These are phyloP conservation scores for Puccinia hordei DNA, from an alignment of 1,284 basidiomycete species.

Conservation along the genomic window DNA sequence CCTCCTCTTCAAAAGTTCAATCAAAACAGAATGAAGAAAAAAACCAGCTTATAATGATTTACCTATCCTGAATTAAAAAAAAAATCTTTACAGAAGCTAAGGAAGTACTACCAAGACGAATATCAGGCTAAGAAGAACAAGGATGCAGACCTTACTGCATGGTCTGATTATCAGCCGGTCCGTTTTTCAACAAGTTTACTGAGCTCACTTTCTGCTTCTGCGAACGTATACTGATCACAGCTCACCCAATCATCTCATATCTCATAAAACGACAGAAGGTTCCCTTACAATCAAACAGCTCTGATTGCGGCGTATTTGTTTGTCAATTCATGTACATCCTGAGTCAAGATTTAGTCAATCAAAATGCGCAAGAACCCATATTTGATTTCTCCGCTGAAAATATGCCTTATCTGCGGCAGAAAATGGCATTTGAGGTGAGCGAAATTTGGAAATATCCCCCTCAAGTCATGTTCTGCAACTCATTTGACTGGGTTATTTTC, in stretches of 20 bases:
- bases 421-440: constrained; percentile 24
- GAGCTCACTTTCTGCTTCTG: background rate
- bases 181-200: background rate
- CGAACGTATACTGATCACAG: background rate
- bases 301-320: constrained; percentile 59
- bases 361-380: background rate
- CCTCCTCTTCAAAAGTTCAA: background rate
- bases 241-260: background rate
- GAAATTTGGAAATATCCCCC: background rate
- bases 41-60: background rate
- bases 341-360: constrained; percentile 52
- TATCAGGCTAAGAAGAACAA: constrained; percentile 56
- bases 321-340: constrained; percentile 58
- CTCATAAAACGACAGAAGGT: constrained; percentile 31
- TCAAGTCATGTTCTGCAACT: background rate
- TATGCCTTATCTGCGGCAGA: constrained; percentile 23
- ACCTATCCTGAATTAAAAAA: background rate
- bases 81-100: constrained; percentile 53
- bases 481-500: background rate
- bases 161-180: constrained; percentile 52
- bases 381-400: constrained; percentile 38
- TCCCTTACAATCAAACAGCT: constrained; percentile 58
- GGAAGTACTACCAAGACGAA: constrained; percentile 56
- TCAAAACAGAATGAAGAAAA: background rate
- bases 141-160: constrained; percentile 54